Evolutionary conservation across 148 eudicot species (phyloP).

Genomic region (Rhododendron molle): DNA sequence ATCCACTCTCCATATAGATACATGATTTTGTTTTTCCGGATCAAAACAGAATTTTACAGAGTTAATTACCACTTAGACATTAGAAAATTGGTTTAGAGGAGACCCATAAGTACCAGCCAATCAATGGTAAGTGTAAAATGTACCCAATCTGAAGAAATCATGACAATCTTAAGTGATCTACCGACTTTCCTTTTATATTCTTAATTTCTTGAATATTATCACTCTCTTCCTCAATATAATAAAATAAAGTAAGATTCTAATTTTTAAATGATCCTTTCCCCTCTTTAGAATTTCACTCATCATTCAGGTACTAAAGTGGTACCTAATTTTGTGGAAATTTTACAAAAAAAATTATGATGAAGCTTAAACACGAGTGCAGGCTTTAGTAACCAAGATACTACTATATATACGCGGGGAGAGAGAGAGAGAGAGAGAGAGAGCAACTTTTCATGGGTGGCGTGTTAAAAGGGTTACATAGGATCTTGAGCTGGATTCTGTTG

Average conservation of each 20-base stretch:
- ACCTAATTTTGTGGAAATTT: not conserved
- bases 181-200: constrained; percentile 21
- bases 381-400: not conserved
- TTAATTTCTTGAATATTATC: not conserved
- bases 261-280: not conserved
- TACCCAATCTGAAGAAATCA: constrained; percentile 28
- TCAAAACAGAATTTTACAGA: too few relatives aligned
- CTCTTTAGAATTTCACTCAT: not conserved
- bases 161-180: constrained; percentile 31
- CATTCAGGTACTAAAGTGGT: not conserved
- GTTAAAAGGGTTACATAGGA: constrained; percentile 30
- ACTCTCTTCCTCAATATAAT: not conserved
- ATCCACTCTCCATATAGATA: too few relatives aligned
- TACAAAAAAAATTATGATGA: not conserved
- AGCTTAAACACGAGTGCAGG: not conserved
- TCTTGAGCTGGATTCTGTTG: constrained; percentile 25
- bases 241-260: not conserved
- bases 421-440: not conserved
- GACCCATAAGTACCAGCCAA: not conserved
- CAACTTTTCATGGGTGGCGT: constrained; percentile 18
- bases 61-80: not conserved
- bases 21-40: too few relatives aligned
- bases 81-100: not conserved
- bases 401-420: too few relatives aligned
- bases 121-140: constrained; percentile 7